These are phyloP conservation scores for Chalaropsis thielavioides DNA, from an alignment of 2,329 filamentous ascomycete genomes.

Conservation along the genomic window DNA sequence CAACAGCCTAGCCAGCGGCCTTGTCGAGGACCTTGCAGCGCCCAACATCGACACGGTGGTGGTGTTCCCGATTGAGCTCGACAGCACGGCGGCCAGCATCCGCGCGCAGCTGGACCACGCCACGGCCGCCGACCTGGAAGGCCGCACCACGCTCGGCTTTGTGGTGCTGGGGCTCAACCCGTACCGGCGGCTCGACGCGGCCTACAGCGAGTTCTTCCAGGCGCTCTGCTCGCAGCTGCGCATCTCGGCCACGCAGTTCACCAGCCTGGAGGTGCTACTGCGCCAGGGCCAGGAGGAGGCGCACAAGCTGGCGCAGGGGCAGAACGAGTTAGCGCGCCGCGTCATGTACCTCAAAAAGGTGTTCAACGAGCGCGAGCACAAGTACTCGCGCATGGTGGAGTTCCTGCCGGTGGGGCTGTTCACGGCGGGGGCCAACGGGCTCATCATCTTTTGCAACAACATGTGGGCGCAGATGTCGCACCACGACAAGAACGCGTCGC, in stretches of 20 bases:
- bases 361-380: slow-evolving; percentile 54
- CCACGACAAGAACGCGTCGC: slow-evolving; percentile 42
- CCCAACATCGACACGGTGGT: slow-evolving; percentile 60
- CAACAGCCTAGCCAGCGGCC: slow-evolving; percentile 41
- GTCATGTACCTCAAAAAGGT: slow-evolving; percentile 33
- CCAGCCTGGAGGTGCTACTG: slow-evolving; percentile 43
- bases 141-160: slow-evolving; percentile 23
- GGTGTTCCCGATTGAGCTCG: slow-evolving; percentile 65
- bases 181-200: slow-evolving; percentile 61
- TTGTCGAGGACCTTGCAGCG: slow-evolving; percentile 54
- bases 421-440: slow-evolving; percentile 57
- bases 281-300: slow-evolving; percentile 70
- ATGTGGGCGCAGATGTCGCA: slow-evolving; percentile 59
- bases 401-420: slow-evolving; percentile 76
- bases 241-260: slow-evolving; percentile 6
- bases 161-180: slow-evolving; percentile 28
- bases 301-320: slow-evolving; percentile 55
- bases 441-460: slow-evolving; percentile 68
- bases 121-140: slow-evolving; percentile 23
- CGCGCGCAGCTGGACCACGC: slow-evolving; percentile 67
- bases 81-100: slow-evolving; percentile 47
- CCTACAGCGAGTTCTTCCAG: slow-evolving; percentile 62
- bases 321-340: slow-evolving; percentile 46
- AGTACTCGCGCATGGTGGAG: slow-evolving; percentile 73
- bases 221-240: slow-evolving; percentile 17